phyloP scores from a whole-genome alignment of 2,329 filamentous ascomycete genomes.

The Samsoniella hepiali region DNA sequence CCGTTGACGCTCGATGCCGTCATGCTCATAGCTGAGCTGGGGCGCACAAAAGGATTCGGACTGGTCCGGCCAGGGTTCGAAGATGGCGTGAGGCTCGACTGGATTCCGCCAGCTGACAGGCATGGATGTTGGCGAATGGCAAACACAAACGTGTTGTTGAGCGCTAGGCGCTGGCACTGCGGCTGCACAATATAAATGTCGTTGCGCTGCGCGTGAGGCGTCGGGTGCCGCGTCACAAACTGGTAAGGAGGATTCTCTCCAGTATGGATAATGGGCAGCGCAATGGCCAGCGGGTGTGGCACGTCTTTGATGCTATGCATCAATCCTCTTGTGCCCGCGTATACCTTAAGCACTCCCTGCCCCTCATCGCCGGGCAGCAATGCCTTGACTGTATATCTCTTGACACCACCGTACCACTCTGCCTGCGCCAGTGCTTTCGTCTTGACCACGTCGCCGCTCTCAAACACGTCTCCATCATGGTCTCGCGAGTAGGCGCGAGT shows the following conservation, averaged over 20 bases:
- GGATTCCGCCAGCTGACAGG: conserved; percentile 41
- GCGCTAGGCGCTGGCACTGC: conserved; percentile 80
- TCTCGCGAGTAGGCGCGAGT: conserved; percentile 77
- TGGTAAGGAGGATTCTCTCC: conserved; percentile 94
- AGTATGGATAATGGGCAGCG: conserved; percentile 83
- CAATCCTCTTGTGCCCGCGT: conserved; percentile 87
- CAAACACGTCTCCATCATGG: conserved; percentile 85
- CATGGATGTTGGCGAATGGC: conserved; percentile 86
- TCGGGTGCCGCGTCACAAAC: conserved; percentile 89
- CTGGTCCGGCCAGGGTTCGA: conserved; percentile 48
- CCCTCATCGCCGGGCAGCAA: conserved; percentile 89
- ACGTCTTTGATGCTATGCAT: conserved; percentile 99
- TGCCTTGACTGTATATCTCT: conserved; percentile 91
- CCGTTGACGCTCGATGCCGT: conserved; percentile 55
- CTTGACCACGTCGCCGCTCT: conserved; percentile 80
- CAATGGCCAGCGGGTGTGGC: conserved; percentile 83
- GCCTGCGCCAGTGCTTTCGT: conserved; percentile 88
- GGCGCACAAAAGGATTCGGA: conserved; percentile 60
- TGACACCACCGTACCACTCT: conserved; percentile 83
- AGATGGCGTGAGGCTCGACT: conserved; percentile 42
- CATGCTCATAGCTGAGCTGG: conserved; percentile 63
- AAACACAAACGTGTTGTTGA: conserved; percentile 98
- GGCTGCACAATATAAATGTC: conserved; percentile 97
- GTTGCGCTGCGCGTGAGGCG: conserved; percentile 93
- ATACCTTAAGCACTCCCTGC: conserved; percentile 81